phyloP scores from a whole-genome alignment of 371 early-diverging fungal genomes.

The Mucor velutinosus region DNA sequence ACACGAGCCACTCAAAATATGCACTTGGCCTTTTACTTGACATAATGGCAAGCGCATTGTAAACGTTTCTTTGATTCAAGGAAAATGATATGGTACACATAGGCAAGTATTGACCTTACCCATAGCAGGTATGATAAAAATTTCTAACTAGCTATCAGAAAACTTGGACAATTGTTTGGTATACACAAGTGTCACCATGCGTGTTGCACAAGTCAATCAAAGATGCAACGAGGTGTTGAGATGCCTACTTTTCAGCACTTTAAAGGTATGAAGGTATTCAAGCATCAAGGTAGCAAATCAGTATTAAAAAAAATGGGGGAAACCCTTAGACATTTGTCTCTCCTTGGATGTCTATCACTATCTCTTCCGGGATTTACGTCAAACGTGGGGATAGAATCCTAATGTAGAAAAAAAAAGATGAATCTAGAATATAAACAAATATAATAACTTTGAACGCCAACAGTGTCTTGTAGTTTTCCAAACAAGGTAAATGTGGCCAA shows the following conservation, averaged over 20 bases:
- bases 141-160: too few species aligned
- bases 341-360: not conserved
- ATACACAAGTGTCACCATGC: conserved; percentile 1
- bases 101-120: too few species aligned
- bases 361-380: not conserved
- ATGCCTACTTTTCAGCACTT: not conserved
- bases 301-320: too few species aligned
- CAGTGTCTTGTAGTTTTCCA: not conserved
- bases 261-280: not conserved
- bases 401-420: not conserved
- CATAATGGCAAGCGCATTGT: too few species aligned
- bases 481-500: conserved; percentile 3
- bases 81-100: too few species aligned
- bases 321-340: not conserved
- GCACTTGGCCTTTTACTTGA: too few species aligned
- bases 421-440: conserved; percentile 3
- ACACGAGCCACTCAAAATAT: too few species aligned
- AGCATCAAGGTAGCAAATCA: too few species aligned
- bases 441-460: not conserved
- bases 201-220: not conserved
- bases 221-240: not conserved
- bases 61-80: too few species aligned
- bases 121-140: too few species aligned
- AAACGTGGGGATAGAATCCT: not conserved
- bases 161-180: not conserved